Conservation (phyloP, 2,329 filamentous ascomycete genomes). For the Phyllosticta paracitricarpa region DNA sequence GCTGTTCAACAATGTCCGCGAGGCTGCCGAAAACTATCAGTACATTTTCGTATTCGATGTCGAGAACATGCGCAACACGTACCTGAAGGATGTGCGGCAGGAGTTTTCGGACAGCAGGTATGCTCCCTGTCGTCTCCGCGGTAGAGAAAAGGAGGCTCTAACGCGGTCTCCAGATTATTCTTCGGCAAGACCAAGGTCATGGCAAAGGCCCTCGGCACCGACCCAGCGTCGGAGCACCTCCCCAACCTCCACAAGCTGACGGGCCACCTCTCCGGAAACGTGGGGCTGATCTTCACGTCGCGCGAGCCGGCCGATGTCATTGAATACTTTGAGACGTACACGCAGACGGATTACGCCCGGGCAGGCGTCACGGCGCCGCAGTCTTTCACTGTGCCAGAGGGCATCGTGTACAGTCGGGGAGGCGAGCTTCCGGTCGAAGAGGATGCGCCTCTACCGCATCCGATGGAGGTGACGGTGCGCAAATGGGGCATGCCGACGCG, state of each 20-base stretch:
- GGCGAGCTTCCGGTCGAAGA: constrained; percentile 72
- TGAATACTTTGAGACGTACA: constrained; percentile 61
- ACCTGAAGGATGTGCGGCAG: constrained; percentile 80
- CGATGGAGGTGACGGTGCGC: constrained; percentile 80
- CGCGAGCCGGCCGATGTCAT: constrained; percentile 57
- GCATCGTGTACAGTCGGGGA: constrained; percentile 67
- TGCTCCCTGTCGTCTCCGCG: constrained; percentile 11
- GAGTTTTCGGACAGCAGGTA: constrained; percentile 80
- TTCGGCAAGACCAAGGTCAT: constrained; percentile 99
- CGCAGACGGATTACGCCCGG: constrained; percentile 80
- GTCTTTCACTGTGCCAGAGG: constrained; percentile 69
- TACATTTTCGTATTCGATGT: constrained; percentile 89
- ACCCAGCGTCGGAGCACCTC: constrained; percentile 67
- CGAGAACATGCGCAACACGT: constrained; percentile 97
- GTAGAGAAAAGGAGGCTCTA: background rate
- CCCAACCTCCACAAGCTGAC: constrained; percentile 64
- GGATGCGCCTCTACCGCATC: constrained; percentile 80
- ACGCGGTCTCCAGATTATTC: constrained; percentile 49
- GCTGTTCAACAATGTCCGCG: constrained; percentile 80
- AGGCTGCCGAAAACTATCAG: constrained; percentile 74
- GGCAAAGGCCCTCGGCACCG: constrained; percentile 81
- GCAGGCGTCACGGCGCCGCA: constrained; percentile 68
- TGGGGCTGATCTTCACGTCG: constrained; percentile 86
- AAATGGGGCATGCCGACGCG: constrained; percentile 83
- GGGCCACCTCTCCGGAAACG: constrained; percentile 64